Evolutionary conservation across 768 basidiomycete species (phyloP).

Genomic region (Dictyophora rubrovolvata): DNA sequence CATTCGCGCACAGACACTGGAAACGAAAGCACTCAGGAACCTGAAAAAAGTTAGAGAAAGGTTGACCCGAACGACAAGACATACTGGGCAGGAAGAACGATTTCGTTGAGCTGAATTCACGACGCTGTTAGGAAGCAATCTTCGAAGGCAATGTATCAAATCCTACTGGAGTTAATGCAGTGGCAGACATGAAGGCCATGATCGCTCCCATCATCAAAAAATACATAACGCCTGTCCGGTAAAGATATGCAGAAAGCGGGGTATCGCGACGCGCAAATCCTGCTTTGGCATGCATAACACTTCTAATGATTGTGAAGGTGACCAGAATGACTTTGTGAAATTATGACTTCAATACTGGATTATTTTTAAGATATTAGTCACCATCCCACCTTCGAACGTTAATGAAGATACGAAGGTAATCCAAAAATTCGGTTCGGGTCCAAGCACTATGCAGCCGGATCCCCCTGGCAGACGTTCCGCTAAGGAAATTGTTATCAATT

Average conservation of each 20-base stretch:
- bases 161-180: neutral
- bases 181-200: slow-evolving; percentile 2
- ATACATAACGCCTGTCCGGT: slow-evolving; percentile 1
- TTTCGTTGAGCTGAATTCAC: neutral
- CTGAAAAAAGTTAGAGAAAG: neutral
- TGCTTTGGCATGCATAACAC: neutral
- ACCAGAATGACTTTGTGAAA: neutral
- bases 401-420: neutral
- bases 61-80: neutral
- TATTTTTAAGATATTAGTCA: neutral
- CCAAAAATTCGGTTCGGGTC: neutral
- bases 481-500: neutral
- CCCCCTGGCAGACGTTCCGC: neutral
- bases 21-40: slow-evolving; percentile 1
- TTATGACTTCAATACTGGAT: neutral
- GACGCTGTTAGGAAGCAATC: neutral
- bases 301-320: neutral
- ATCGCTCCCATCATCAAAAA: neutral
- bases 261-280: neutral
- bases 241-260: neutral
- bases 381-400: neutral
- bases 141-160: neutral
- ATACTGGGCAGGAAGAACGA: neutral
- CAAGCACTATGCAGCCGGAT: neutral
- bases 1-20: slow-evolving; percentile 1